Conservation (phyloP, 108 stramenopile genomes). For the Conticribra weissflogii region DNA sequence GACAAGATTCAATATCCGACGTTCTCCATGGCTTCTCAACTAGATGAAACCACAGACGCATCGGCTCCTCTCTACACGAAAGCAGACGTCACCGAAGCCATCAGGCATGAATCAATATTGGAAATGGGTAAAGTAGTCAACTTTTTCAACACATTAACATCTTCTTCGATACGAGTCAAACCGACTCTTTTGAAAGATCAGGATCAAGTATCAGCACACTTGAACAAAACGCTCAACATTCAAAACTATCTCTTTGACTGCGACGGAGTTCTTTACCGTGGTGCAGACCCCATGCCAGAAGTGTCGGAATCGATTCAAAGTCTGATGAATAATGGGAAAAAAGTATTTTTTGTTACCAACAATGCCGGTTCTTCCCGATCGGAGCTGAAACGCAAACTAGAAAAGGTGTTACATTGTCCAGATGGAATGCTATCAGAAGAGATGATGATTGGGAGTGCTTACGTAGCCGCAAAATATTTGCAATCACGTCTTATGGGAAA, state of each 20-base stretch:
- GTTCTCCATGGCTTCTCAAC: too few relatives aligned
- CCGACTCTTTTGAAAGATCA: slow-evolving; percentile 47
- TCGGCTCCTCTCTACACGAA: slow-evolving; percentile 6
- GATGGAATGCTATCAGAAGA: slow-evolving; percentile 48
- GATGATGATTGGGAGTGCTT: slow-evolving; percentile 80
- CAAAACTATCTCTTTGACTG: slow-evolving; percentile 84
- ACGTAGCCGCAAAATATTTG: slow-evolving; percentile 66
- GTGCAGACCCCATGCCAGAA: slow-evolving; percentile 62
- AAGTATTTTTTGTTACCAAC: slow-evolving; percentile 84
- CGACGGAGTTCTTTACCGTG: slow-evolving; percentile 87
- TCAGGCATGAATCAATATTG: slow-evolving; percentile 29
- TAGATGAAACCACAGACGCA: too few relatives aligned
- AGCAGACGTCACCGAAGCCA: slow-evolving; percentile 38
- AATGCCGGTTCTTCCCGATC: slow-evolving; percentile 74
- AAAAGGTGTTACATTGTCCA: slow-evolving; percentile 40
- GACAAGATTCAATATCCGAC: too few relatives aligned
- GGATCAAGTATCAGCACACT: slow-evolving; percentile 29
- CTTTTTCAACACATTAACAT: slow-evolving; percentile 4
- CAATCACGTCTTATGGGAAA: slow-evolving; percentile 22
- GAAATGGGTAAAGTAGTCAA: slow-evolving; percentile 22
- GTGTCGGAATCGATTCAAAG: slow-evolving; percentile 59
- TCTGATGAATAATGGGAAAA: slow-evolving; percentile 55
- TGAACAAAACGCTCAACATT: slow-evolving; percentile 45
- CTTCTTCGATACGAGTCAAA: background rate
- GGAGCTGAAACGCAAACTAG: slow-evolving; percentile 67